Conservation (phyloP, 768 basidiomycete genomes). For the Tylopilus subfusipes region DNA sequence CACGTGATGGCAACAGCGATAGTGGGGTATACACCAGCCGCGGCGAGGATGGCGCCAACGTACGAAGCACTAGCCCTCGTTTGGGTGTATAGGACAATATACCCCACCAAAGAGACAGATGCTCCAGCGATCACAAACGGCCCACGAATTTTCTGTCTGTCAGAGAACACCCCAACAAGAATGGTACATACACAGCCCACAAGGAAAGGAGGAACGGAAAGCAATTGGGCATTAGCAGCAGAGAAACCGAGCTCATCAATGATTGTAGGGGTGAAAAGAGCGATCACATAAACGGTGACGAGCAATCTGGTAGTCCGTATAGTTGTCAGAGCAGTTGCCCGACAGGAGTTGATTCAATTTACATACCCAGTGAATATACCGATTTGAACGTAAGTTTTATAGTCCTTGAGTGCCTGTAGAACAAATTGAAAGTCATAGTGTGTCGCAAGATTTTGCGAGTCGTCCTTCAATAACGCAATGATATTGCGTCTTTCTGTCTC, state of each 20-base stretch:
- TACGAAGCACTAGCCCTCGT: slow-evolving; percentile 31
- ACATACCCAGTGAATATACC: slow-evolving; percentile 41
- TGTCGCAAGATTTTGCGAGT: slow-evolving; percentile 42
- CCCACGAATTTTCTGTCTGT: slow-evolving; percentile 3
- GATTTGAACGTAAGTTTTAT: slow-evolving; percentile 35
- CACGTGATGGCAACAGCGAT: slow-evolving; percentile 49
- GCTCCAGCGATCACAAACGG: slow-evolving; percentile 2
- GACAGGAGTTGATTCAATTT: background rate
- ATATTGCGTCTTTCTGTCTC: slow-evolving; percentile 40
- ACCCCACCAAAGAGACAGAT: slow-evolving; percentile 2
- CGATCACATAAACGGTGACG: slow-evolving; percentile 42
- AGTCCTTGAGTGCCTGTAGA: slow-evolving; percentile 47
- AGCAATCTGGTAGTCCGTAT: slow-evolving; percentile 31
- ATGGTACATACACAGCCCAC: slow-evolving; percentile 47
- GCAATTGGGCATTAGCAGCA: slow-evolving; percentile 45
- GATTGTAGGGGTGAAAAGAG: slow-evolving; percentile 49
- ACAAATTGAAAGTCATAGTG: slow-evolving; percentile 45
- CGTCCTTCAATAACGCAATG: slow-evolving; percentile 37
- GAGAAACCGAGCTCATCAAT: slow-evolving; percentile 48
- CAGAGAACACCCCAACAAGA: slow-evolving; percentile 30
- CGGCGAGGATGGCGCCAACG: slow-evolving; percentile 46
- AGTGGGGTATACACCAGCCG: slow-evolving; percentile 50
- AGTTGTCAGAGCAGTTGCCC: background rate
- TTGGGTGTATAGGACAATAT: slow-evolving; percentile 1
- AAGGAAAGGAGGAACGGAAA: slow-evolving; percentile 49